Evolutionary conservation across 2,329 filamentous ascomycete species (phyloP), one percentile per base, ranked within the genome.

Genomic region (Fusarium cyanostomum): DNA sequence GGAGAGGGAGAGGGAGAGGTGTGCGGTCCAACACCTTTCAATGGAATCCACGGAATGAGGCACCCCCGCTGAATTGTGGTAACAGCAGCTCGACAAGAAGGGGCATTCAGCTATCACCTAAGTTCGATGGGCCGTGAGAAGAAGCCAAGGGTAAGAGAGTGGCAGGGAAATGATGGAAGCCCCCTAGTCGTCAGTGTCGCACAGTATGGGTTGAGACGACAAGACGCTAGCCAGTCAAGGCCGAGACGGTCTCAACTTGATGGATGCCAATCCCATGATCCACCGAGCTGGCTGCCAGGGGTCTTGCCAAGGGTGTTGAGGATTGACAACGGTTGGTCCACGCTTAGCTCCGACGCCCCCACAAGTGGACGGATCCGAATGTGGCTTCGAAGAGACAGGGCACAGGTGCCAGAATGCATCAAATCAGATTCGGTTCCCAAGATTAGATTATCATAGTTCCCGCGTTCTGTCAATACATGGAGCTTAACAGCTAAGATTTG

Each of bases 231-330:
- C 66, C 66, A 64, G 49, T 58, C 52, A 68, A 59, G 59, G 63
- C 41, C 59, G 39, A 71, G 64, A 59, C 48, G 56, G 63, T 71
- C 60, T 71, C 53, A 64, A 67, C 51, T 48, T 59, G 56, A 51
- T 56, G 59, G 56, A 60, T 64, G 37, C 56, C 63, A 62, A 66
- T 66, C 60, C 60, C 59, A 69, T 67, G 63, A 64, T 67, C 69
- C 69, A 71, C 69, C 52, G 45, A 56, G 55, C 57, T 58, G 48
- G 58, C 66, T 69, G 69, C 57, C 69, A 68, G 69, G 69, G 67
- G 56, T 52, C 53, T 39, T 57, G 43, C 59, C 56, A 57, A 64
- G 67, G 66, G 63, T 69, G 61, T 51, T 38, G 52, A 66, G 48
- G 49, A 54, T 28, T 54, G 54, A 43, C 31, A 35, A 45, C 52